A percentile compares a stretch with the other conserved stretches of the same genome.
phyloP scores from a whole-genome alignment of 2,329 filamentous ascomycete genomes.

The Ascochyta rabiei region DNA sequence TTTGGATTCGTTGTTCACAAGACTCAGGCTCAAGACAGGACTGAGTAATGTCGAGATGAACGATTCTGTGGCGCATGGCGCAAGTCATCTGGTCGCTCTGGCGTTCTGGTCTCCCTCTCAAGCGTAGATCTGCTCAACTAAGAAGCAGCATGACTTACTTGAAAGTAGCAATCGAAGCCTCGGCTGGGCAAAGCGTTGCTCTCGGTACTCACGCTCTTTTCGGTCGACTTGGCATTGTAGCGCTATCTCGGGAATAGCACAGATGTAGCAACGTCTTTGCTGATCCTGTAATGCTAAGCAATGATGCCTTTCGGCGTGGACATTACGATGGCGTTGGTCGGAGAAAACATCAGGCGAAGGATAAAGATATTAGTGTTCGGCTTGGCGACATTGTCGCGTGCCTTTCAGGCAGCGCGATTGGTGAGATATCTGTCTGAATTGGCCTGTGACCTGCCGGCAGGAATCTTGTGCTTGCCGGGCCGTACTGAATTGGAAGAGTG shows the following conservation, averaged over 20 bases:
- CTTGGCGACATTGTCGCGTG: conserved; percentile 2
- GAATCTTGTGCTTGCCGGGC: conserved; percentile 1
- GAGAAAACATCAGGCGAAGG: not conserved
- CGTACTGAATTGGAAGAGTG: conserved; percentile 4
- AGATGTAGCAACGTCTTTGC: conserved; percentile 4
- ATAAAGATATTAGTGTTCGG: not conserved
- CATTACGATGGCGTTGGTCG: conserved; percentile 1
- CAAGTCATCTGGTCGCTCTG: not conserved
- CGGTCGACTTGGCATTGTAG: not conserved
- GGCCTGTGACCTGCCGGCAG: not conserved
- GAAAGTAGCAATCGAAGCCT: not conserved
- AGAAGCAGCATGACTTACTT: not conserved
- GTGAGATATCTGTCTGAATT: not conserved
- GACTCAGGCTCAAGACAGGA: not conserved
- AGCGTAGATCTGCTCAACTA: not conserved
- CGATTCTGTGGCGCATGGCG: not conserved
- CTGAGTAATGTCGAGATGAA: not conserved
- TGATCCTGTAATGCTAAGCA: conserved; percentile 10
- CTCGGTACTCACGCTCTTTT: not conserved
- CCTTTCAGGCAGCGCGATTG: conserved; percentile 2
- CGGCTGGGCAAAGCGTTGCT: not conserved
- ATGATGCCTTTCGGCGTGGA: conserved; percentile 7
- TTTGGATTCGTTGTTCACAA: too few species aligned
- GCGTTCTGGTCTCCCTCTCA: not conserved
- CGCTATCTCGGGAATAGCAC: not conserved